A percentile compares a stretch with the other conserved stretches of the same genome.
These are phyloP conservation scores for Lepidium africanum DNA, from an alignment of 345 rosid genomes.

Conservation along the genomic window DNA sequence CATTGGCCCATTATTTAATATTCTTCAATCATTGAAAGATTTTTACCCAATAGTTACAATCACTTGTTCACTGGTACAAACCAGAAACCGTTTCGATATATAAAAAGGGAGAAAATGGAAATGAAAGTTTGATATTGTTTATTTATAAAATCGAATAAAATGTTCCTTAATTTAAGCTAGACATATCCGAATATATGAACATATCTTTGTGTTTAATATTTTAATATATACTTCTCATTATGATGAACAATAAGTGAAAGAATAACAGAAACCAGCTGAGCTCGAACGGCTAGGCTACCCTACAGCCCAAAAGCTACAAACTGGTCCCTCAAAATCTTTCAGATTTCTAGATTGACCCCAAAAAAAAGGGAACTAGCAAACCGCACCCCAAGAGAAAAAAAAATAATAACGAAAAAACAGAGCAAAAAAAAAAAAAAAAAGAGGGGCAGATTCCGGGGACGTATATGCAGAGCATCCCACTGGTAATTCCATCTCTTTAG, in stretches of 20 bases:
- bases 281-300: conserved; percentile 39
- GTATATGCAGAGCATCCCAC: conserved; percentile 62
- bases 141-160: neutral
- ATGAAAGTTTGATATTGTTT: neutral
- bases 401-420: neutral
- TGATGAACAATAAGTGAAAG: conserved; percentile 29
- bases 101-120: neutral
- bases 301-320: conserved; percentile 57
- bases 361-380: conserved; percentile 16
- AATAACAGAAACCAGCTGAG: conserved; percentile 70
- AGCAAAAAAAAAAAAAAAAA: neutral
- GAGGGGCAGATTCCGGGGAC: conserved; percentile 71
- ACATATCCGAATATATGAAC: neutral
- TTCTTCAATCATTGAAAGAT: neutral
- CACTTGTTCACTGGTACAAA: neutral
- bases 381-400: neutral
- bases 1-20: conserved; percentile 14
- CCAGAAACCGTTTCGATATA: neutral
- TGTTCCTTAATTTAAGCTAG: neutral
- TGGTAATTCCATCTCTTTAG: conserved; percentile 37
- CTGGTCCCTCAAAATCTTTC: conserved; percentile 40
- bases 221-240: conserved; percentile 17
- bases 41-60: conserved; percentile 16
- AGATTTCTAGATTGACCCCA: conserved; percentile 30
- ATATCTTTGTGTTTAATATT: neutral